Evolutionary conservation across 306 rosid species (phyloP), one percentile per base, ranked within the genome.

Genomic region (Erythrophleum fordii): DNA sequence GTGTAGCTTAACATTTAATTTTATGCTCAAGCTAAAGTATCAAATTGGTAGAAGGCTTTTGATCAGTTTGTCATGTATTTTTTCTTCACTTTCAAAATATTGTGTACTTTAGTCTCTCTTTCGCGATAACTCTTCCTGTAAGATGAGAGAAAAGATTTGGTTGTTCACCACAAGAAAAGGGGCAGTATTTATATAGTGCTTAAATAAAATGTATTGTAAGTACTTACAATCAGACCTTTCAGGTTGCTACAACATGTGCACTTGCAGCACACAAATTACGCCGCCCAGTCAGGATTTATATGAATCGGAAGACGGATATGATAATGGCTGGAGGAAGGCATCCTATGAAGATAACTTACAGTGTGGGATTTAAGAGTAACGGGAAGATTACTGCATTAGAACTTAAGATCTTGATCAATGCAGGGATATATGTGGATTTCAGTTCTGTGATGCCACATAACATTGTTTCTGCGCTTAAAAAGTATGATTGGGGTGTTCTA

Each of bases 301-400:
- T 88, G 20, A 86, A 91, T 85, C 91, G 98, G 53, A 92, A 91
- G 91, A 83, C 91, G 6, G 97, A 95, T 75, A 92, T 92, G 97
- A 88, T 95, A 82, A 87, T 90, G 91, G 91, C 94, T 23, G 97
- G 97, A 79, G 98, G 98, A 81, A 87, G 98, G 83, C 98, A 95
- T 88, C 97, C 97, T 45, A 87, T 95, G 94, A 92, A 90, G 85
- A 87, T 95, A 75, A 89, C 84, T 35, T 95, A 92, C 80, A 86
- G 70, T 77, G 97, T 91, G 23, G 95, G 98, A 77, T 95, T 92
- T 80, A 92, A 83, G 83, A 86, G 86, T 46, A 85, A 85, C 56
- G 98, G 98, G 73, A 95, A 91, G 87, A 88, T 95, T 64, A 95
- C 97, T 31, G 97, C 92, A 69, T 78, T 92, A 68, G 78, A 92